Evolutionary conservation across 164 flowering plant genomes (phyloP), one percentile per base, ranked within the genome.

Genomic region (Santalum album): DNA sequence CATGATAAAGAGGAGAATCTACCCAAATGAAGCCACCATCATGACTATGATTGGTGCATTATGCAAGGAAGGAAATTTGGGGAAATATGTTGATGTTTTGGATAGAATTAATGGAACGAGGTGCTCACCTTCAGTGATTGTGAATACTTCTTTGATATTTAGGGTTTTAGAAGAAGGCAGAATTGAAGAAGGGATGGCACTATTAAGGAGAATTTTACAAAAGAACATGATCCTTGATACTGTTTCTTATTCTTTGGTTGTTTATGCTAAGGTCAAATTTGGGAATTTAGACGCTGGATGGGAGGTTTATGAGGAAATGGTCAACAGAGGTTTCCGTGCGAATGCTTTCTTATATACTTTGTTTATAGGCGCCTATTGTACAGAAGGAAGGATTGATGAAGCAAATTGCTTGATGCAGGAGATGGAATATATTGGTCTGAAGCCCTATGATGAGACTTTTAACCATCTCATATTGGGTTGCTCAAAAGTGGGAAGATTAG

Each of bases 41-140:
- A 73, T 59, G 40, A 74, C 55, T 23, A 69, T 88, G 95, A 69
- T 80, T 12, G 54, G 43, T 61, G 84, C 77, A 12, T 60, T 87
- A 73, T 81, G 94, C 70, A 87, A 87, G 56, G 83, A 78, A 72
- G 97, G 97, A 56, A 73, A 65, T 43, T 59, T 90, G 77, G 71
- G 71, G 65, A 72, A 55, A 43, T 46, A 19, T 70, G 59, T 83
- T 34, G 79, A 78, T 18, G 25, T 77, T 11, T 54, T 85, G 67
- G 84, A 82, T 56, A 72, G 79, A 50, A 80, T 85, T 38, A 75
- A 68, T 56, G 87, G 82, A 51, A 83, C 78, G 63, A 78, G 80
- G 65, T 78, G 89, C 53, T 59, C 72, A 44, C 84, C 97, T 53
- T 32, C 49, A 24, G 77, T 83, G 57, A 69, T 87, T 59, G 96